Conservation (phyloP, 192 early-diverging fungal species). For the Backusella tuberculispora region DNA sequence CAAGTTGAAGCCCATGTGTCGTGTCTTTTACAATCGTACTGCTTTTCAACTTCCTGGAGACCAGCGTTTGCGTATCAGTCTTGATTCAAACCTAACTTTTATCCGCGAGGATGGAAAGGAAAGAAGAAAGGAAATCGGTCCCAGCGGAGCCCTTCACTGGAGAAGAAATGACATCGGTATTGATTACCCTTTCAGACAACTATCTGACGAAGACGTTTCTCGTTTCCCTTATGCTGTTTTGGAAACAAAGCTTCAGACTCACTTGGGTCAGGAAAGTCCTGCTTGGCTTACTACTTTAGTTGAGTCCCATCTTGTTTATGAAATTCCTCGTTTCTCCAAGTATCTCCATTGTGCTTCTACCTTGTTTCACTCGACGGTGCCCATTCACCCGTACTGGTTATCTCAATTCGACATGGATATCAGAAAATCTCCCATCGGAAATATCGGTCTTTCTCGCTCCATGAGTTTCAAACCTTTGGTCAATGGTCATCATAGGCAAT, state of each 20-base stretch:
- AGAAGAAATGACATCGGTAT: conserved; percentile 77
- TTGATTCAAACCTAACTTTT: conserved; percentile 53
- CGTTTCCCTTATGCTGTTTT: conserved; percentile 97
- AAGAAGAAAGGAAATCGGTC: conserved; percentile 31
- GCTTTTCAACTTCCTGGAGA: conserved; percentile 56
- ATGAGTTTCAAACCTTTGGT: conserved; percentile 40
- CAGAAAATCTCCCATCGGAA: conserved; percentile 27
- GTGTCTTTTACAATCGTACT: conserved; percentile 54
- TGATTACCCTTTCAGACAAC: conserved; percentile 43
- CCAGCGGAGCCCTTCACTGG: conserved; percentile 67
- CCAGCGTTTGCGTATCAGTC: conserved; percentile 47
- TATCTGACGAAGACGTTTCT: conserved; percentile 49
- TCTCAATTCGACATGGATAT: conserved; percentile 40
- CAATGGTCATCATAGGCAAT: conserved; percentile 39
- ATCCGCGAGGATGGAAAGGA: conserved; percentile 39
- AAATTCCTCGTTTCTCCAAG: conserved; percentile 85
- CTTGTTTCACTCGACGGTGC: conserved; percentile 55
- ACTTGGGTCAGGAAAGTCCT: conserved; percentile 67
- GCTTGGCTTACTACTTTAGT: conserved; percentile 77
- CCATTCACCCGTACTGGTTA: conserved; percentile 65
- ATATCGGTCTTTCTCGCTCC: conserved; percentile 37
- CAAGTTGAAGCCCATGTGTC: conserved; percentile 66
- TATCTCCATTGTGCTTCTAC: conserved; percentile 81
- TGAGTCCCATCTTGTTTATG: conserved; percentile 73
- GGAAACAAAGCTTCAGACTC: conserved; percentile 82